phyloP scores from a whole-genome alignment of 768 basidiomycete species.

The Lactifluus pinguis region DNA sequence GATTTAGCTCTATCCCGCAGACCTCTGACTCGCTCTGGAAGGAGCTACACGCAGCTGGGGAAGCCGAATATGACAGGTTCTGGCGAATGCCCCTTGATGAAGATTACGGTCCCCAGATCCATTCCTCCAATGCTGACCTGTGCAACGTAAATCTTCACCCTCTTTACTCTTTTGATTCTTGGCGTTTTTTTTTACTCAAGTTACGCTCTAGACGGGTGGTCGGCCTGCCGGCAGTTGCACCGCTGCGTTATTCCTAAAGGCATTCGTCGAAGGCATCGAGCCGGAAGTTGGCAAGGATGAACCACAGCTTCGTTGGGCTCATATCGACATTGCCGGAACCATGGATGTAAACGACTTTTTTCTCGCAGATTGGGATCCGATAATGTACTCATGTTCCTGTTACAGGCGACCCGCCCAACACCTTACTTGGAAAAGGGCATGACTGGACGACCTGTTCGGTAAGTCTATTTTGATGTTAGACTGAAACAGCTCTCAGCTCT shows the following conservation, averaged over 20 bases:
- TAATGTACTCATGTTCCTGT: not conserved
- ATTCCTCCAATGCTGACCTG: conserved; percentile 70
- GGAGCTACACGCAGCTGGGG: conserved; percentile 57
- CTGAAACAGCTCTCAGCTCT: not conserved
- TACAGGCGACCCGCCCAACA: conserved; percentile 40
- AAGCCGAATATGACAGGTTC: conserved; percentile 70
- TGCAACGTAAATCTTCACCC: conserved; percentile 49
- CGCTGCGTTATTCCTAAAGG: conserved; percentile 80
- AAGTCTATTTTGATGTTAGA: conserved; percentile 21
- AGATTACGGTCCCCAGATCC: conserved; percentile 68
- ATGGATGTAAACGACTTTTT: conserved; percentile 48
- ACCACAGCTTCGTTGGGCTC: conserved; percentile 68
- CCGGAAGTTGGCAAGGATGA: conserved; percentile 42
- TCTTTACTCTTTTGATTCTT: not conserved
- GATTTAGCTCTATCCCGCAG: conserved; percentile 26
- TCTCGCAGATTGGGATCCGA: not conserved
- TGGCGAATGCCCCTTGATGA: conserved; percentile 90
- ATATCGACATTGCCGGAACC: conserved; percentile 73
- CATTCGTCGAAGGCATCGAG: conserved; percentile 70
- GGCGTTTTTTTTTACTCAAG: not conserved
- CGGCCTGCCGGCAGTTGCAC: conserved; percentile 63
- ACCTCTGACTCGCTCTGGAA: conserved; percentile 70
- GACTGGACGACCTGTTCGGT: conserved; percentile 77
- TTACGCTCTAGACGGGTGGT: conserved; percentile 52
- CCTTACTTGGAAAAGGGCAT: conserved; percentile 67